These are phyloP conservation scores for Kalmanozyma brasiliensis DNA, from an alignment of 1,284 basidiomycete genomes.

Conservation along the genomic window DNA sequence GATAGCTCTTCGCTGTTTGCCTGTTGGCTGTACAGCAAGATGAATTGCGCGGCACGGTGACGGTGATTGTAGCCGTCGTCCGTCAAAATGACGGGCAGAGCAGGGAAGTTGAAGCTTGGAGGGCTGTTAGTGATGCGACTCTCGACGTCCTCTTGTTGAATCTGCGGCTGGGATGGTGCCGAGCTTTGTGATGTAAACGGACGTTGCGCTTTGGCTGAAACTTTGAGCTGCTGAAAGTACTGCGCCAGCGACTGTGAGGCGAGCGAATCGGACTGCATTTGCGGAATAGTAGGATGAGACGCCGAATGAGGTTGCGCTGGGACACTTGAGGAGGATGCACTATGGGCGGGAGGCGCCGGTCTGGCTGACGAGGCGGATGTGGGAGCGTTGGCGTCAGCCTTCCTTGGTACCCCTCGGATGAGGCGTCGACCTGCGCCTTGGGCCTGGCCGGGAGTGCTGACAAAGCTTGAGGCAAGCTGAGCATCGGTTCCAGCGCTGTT, in stretches of 20 bases:
- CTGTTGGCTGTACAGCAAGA: constrained; percentile 36
- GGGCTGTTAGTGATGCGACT: not conserved
- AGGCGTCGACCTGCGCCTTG: constrained; percentile 4
- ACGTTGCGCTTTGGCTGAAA: constrained; percentile 4
- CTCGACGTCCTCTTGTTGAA: not conserved
- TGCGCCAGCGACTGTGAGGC: constrained; percentile 14
- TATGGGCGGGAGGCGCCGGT: not conserved
- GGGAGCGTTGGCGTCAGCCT: not conserved
- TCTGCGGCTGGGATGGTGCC: not conserved
- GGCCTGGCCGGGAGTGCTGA: not conserved
- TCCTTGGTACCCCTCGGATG: constrained; percentile 24
- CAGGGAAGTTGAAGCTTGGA: constrained; percentile 19
- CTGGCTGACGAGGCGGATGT: not conserved
- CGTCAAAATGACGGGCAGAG: constrained; percentile 26
- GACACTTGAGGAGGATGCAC: not conserved
- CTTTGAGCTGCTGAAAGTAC: constrained; percentile 21
- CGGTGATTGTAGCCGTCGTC: constrained; percentile 41
- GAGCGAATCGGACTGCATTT: not conserved
- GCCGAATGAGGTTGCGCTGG: too few relatives aligned
- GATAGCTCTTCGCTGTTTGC: constrained; percentile 16
- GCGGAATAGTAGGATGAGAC: too few relatives aligned
- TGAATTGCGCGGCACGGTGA: constrained; percentile 42
- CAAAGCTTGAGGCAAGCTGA: not conserved
- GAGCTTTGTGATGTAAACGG: not conserved
- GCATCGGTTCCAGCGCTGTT: not conserved